Evolutionary conservation across 768 basidiomycete species (phyloP), one percentile per base, ranked within the genome.

Genomic region (Auricularia sp.): DNA sequence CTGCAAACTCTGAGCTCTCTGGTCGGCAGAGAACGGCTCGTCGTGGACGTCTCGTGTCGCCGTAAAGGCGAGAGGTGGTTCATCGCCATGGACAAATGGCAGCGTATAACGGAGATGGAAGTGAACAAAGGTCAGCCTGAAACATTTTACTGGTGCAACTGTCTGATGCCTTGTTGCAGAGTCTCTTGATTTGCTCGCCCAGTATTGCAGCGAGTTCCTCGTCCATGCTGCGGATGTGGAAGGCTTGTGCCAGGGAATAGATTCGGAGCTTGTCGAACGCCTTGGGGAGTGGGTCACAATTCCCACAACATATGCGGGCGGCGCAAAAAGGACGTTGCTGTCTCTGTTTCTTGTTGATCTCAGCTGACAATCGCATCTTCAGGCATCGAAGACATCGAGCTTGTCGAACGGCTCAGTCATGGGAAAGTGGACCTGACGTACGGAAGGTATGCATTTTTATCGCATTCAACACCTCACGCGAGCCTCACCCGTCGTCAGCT

Each of bases 41-140:
- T 98, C 2, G 88, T 98, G 2, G 97, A 99, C 73, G 88, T 99
- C 29, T 97, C 94, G 96, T 92, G 68, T 54, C 86, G 96, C 21
- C 78, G 85, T 71, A 88, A 78, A 8, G 78, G 84, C 58, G 68
- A 76, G 45, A 85, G 78, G 67, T 99, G 97, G 97, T 80, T 93
- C 39, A 90, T 99, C 13, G 94, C 96, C 11, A 98, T 95, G 94
- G 96, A 98, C 77, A 95, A 93, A 73, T 99, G 97, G 97, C 95
- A 96, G 72, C 88, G 90, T 66, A 82, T 97, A 62, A 98, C 97
- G 0, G 92, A 98, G 70, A 93, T 93, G 88, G 88, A 92, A 71
- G 90, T 99, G 18, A 88, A 81, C 67, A 79, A 86, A 83, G 92
- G 94, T 89, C 63, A 18, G 75, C 66, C 59, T 13, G 54, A 35